Conservation (phyloP, 805 yeast genomes). For the Wickerhamomyces pijperi region DNA sequence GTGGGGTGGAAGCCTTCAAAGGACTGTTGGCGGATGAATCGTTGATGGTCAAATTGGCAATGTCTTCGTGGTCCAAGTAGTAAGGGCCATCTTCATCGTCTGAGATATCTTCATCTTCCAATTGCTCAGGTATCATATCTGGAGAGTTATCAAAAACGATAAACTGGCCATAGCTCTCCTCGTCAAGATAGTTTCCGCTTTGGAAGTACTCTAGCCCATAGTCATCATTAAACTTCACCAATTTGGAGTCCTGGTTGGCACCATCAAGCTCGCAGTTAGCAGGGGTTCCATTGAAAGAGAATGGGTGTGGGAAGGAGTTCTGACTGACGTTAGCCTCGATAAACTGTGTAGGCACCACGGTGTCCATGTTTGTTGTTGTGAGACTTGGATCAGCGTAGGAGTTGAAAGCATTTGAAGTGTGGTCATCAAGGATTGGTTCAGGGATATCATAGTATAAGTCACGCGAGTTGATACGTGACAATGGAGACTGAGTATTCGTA, state of each 20-base stretch:
- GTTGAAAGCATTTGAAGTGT: slow-evolving; percentile 11
- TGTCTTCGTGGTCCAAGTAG: slow-evolving; percentile 4
- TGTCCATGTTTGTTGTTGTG: slow-evolving; percentile 17
- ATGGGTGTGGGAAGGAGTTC: slow-evolving; percentile 3
- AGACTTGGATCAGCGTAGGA: slow-evolving; percentile 17
- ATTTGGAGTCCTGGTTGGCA: slow-evolving; percentile 2
- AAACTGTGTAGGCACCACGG: slow-evolving; percentile 3
- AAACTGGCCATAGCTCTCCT: slow-evolving; percentile 5
- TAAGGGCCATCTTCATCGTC: slow-evolving; percentile 13
- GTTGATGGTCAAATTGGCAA: slow-evolving; percentile 6
- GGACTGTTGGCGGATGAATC: slow-evolving; percentile 3
- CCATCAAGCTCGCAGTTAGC: background rate
- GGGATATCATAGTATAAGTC: slow-evolving; percentile 17
- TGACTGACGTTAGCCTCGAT: slow-evolving; percentile 1
- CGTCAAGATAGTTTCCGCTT: slow-evolving; percentile 8
- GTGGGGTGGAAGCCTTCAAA: background rate
- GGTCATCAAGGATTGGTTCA: slow-evolving; percentile 4
- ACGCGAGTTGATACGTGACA: slow-evolving; percentile 10
- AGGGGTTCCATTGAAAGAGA: background rate
- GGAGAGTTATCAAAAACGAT: slow-evolving; percentile 13
- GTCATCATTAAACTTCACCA: slow-evolving; percentile 20
- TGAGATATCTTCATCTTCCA: slow-evolving; percentile 17
- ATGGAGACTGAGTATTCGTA: background rate
- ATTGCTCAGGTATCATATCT: slow-evolving; percentile 14
- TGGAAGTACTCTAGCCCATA: slow-evolving; percentile 15